phyloP scores from a whole-genome alignment of 257 asterid genomes.

The Solanum raphanifolium region DNA sequence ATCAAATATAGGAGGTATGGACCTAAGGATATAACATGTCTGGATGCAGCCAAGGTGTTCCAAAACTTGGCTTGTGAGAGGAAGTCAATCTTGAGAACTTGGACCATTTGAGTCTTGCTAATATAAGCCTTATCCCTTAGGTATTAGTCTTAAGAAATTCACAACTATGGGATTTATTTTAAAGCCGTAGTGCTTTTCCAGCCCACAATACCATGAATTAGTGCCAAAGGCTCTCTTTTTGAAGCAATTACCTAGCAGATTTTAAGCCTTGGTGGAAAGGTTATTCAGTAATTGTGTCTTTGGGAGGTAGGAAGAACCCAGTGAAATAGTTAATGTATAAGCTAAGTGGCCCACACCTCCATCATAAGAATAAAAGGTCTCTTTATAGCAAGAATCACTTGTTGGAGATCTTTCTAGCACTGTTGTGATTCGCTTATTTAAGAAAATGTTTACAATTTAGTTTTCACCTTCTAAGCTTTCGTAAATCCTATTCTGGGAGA shows the following conservation, averaged over 20 bases:
- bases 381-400: background rate
- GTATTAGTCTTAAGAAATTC: background rate
- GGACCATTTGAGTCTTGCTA: background rate
- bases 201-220: background rate
- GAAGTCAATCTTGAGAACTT: background rate
- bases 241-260: background rate
- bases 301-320: background rate
- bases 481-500: background rate
- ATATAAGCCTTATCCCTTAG: background rate
- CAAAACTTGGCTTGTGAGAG: background rate
- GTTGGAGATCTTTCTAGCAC: background rate
- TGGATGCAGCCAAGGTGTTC: background rate
- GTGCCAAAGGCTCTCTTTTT: background rate
- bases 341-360: background rate
- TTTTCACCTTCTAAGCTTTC: background rate
- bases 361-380: background rate
- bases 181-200: background rate
- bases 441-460: background rate
- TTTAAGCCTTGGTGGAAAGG: background rate
- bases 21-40: background rate
- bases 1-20: background rate
- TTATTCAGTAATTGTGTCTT: background rate
- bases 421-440: background rate
- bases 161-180: background rate
- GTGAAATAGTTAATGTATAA: background rate